A percentile compares a stretch with the other conserved stretches of the same genome.
phyloP scores from a whole-genome alignment of 2,329 filamentous ascomycete genomes.

The Chaetomiaceae sp. region DNA sequence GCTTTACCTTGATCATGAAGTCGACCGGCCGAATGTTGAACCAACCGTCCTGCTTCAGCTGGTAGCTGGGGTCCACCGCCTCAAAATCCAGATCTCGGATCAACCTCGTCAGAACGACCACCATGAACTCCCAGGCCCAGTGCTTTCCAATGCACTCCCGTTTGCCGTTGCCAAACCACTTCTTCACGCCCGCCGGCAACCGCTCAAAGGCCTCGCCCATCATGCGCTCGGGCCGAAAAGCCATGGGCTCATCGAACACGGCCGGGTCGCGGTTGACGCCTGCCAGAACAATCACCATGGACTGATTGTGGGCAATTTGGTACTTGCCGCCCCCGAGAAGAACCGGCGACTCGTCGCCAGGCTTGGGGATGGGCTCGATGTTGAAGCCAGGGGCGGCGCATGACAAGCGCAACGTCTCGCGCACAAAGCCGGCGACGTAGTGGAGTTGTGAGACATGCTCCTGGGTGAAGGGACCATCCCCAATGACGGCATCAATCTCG shows the following conservation, averaged over 20 bases:
- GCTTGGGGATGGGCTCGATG: conserved; percentile 42
- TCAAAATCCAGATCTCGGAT: conserved; percentile 44
- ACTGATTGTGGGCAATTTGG: conserved; percentile 43
- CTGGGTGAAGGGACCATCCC: conserved; percentile 39
- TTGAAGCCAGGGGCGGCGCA: conserved; percentile 52
- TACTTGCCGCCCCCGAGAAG: conserved; percentile 46
- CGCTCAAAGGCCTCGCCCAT: conserved; percentile 40
- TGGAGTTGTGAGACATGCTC: conserved; percentile 47
- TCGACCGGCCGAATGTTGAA: conserved; percentile 48
- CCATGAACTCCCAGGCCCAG: conserved; percentile 44
- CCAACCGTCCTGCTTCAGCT: conserved; percentile 45
- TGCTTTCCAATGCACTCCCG: conserved; percentile 48
- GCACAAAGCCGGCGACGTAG: conserved; percentile 51
- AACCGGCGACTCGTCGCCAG: conserved; percentile 39
- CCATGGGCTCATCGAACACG: conserved; percentile 44
- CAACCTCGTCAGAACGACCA: conserved; percentile 39
- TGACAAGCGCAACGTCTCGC: conserved; percentile 51
- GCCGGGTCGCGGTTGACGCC: conserved; percentile 46
- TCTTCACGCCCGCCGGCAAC: conserved; percentile 42
- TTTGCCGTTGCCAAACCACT: conserved; percentile 50
- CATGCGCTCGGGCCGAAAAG: conserved; percentile 47
- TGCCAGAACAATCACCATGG: conserved; percentile 46
- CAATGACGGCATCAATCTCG: conserved; percentile 50
- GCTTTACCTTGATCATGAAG: conserved; percentile 41
- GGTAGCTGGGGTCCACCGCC: conserved; percentile 36